These are phyloP conservation scores for Alnus glutinosa DNA, from an alignment of 306 rosid genomes.

Conservation along the genomic window DNA sequence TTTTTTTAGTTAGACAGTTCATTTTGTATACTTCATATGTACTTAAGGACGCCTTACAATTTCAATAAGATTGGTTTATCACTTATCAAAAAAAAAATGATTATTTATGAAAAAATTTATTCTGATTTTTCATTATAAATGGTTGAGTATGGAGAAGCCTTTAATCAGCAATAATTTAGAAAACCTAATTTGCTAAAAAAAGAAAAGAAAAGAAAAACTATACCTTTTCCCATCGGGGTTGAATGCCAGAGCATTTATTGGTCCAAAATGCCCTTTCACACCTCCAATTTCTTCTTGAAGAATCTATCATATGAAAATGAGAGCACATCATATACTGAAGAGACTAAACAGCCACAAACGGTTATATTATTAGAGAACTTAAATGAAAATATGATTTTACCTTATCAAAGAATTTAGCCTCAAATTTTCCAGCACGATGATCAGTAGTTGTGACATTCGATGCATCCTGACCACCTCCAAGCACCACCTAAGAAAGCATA, in stretches of 20 bases:
- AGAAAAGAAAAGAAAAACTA: neutral
- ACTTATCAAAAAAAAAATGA: no score
- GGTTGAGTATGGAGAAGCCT: neutral
- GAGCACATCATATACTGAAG: conserved; percentile 17
- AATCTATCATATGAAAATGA: conserved; percentile 48
- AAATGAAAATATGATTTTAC: conserved; percentile 20
- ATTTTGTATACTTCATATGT: no score
- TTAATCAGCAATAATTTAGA: neutral
- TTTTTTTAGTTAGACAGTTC: no score
- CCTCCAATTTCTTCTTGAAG: conserved; percentile 99
- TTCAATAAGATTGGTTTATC: no score
- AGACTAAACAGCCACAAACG: neutral
- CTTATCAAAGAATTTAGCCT: conserved; percentile 91
- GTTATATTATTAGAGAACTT: neutral
- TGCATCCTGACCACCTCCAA: conserved; percentile 99
- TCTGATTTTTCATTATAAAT: neutral
- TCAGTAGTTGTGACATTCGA: conserved; percentile 88
- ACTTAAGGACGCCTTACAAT: no score
- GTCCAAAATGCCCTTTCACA: conserved; percentile 98
- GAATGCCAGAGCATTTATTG: conserved; percentile 91
- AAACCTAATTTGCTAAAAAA: neutral
- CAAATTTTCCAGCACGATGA: conserved; percentile 93
- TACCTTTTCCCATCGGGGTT: conserved; percentile 97
- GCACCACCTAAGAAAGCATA: conserved; percentile 59
- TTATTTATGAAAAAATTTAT: neutral